Conservation (phyloP, 176 grass and related monocot species). For the Paspalum notatum region DNA sequence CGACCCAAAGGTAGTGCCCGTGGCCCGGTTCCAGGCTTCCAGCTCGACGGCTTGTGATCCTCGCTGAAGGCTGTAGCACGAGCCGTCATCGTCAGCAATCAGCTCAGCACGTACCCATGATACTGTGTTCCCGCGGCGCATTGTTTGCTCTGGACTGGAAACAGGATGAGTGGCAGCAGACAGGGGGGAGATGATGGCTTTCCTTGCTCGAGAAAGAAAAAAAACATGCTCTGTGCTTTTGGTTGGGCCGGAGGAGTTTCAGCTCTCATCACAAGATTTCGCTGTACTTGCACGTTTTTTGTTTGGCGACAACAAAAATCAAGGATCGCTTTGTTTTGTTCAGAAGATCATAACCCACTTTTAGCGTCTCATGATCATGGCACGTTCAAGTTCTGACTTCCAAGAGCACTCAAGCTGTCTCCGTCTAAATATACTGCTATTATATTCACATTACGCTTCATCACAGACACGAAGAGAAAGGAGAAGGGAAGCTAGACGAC, state of each 20-base stretch:
- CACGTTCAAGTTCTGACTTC: slow-evolving; percentile 14
- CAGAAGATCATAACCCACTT: not conserved
- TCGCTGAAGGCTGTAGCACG: too few species aligned
- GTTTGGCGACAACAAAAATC: too few species aligned
- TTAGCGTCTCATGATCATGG: slow-evolving; percentile 7
- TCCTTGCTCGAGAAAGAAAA: too few species aligned
- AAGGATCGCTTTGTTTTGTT: not conserved
- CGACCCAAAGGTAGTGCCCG: not conserved
- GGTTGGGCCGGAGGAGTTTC: too few species aligned
- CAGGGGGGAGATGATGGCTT: too few species aligned
- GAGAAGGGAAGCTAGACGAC: not conserved
- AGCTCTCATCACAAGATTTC: too few species aligned
- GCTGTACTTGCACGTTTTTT: too few species aligned
- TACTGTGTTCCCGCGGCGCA: too few species aligned
- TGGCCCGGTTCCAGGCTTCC: not conserved
- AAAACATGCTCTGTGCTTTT: too few species aligned
- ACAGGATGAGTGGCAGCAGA: too few species aligned
- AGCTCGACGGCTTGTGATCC: not conserved
- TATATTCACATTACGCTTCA: slow-evolving; percentile 14
- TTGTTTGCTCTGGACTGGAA: too few species aligned
- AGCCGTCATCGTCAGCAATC: not conserved
- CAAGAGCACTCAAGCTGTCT: slow-evolving; percentile 12
- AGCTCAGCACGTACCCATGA: not conserved
- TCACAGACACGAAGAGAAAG: not conserved
- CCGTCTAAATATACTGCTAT: slow-evolving; percentile 14